phyloP scores from a whole-genome alignment of 495 filamentous ascomycete species.

The Aspergillus biplanus region DNA sequence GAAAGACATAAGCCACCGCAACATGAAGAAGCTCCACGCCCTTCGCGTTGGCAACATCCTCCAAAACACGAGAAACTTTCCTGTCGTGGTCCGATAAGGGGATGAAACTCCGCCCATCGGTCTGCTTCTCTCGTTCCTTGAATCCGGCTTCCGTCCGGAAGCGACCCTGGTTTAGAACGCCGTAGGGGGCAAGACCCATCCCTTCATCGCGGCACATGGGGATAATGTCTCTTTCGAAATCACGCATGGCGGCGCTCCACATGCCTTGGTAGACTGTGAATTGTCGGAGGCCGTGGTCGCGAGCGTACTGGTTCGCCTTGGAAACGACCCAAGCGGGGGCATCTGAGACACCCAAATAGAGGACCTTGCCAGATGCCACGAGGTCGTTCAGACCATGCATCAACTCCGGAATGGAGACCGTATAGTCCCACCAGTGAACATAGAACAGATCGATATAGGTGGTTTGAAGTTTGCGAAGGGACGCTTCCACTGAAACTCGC shows the following conservation, averaged over 20 bases:
- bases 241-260: conserved; percentile 63
- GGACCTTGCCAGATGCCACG: conserved; percentile 63
- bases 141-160: conserved; percentile 53
- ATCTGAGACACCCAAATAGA: conserved; percentile 72
- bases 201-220: conserved; percentile 67
- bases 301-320: conserved; percentile 69
- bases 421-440: conserved; percentile 71
- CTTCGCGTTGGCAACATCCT: conserved; percentile 59
- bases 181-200: conserved; percentile 72
- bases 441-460: conserved; percentile 66
- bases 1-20: conserved; percentile 59
- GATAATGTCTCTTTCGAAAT: conserved; percentile 73
- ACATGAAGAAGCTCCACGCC: conserved; percentile 44
- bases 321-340: conserved; percentile 71
- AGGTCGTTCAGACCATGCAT: conserved; percentile 70
- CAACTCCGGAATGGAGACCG: conserved; percentile 65
- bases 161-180: conserved; percentile 62
- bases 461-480: conserved; percentile 64
- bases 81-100: conserved; percentile 45
- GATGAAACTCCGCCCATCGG: conserved; percentile 34
- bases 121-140: conserved; percentile 31
- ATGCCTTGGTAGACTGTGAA: conserved; percentile 71
- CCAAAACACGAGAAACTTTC: conserved; percentile 59
- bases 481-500: conserved; percentile 53
- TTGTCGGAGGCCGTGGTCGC: conserved; percentile 62